phyloP scores from a whole-genome alignment of 768 basidiomycete genomes.

The Podaxis sp. region DNA sequence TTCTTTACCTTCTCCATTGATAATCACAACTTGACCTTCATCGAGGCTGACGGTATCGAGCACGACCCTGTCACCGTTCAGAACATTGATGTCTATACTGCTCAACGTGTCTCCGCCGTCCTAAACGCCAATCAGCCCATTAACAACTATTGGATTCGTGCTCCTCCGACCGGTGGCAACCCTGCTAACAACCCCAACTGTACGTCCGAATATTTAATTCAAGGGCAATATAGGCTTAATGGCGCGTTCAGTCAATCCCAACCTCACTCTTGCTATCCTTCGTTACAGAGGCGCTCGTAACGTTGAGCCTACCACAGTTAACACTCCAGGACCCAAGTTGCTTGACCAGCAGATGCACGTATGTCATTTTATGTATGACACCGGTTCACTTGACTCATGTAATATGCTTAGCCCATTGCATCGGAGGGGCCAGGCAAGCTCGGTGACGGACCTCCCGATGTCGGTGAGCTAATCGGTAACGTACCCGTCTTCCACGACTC shows the following conservation, averaged over 20 bases:
- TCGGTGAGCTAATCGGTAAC: constrained; percentile 8
- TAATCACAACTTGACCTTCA: constrained; percentile 27
- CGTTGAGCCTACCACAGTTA: constrained; percentile 25
- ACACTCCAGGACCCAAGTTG: constrained; percentile 22
- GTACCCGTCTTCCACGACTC: neutral
- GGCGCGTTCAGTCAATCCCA: constrained; percentile 24
- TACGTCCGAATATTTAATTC: neutral
- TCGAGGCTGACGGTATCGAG: constrained; percentile 32
- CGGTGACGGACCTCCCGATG: constrained; percentile 32
- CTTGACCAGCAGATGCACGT: constrained; percentile 24
- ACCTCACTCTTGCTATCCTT: constrained; percentile 40
- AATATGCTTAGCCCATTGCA: constrained; percentile 1
- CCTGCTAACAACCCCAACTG: constrained; percentile 13
- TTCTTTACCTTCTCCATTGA: constrained; percentile 39
- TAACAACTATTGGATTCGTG: constrained; percentile 39
- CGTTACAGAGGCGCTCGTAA: constrained; percentile 37
- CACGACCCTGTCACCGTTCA: constrained; percentile 34
- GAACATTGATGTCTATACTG: constrained; percentile 34
- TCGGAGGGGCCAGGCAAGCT: constrained; percentile 4
- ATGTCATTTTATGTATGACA: neutral
- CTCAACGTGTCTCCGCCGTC: constrained; percentile 27
- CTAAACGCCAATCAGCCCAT: constrained; percentile 24
- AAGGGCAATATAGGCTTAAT: neutral
- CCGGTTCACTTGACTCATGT: neutral
- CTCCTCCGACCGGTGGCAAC: constrained; percentile 35